Base-by-base conservation (phyloP, 331 rosid species). In the Saraca asoca region DNA sequence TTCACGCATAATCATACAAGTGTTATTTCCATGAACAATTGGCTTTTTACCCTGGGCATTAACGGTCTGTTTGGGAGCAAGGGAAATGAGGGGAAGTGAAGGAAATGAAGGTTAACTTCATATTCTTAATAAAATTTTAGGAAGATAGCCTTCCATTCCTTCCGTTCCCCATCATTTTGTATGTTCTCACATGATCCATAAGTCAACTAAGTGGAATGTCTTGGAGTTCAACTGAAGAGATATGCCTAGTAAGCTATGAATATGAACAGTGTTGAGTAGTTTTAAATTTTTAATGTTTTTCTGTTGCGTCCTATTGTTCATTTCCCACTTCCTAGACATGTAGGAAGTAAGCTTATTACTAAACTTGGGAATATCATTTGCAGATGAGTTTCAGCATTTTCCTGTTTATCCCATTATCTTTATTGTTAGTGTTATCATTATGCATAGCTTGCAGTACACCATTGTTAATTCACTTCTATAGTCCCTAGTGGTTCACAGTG, bases 221-320 rank as follows among this genome's bases (percentile, higher is more conserved):
- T 12, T 46, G 37, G 38, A 31, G 6, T 49, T 65, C 31, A 58
- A 6, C 34, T 59, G 51, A 58, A 16, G 63, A 38, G 11, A 50
- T 41, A 49, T 63, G 34, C 8, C 19, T 6, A 31, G 44, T 61
- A 62, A 48, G 53, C 44, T 63, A 15, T 42, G 46, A 62, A 52
- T 48, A 44, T 54, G 8, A 13, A 18, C 64, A 61, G 56, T 20
- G 8, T 45, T 13, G 45, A 46, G 49, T 44, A 39, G 31, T 43
- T 59, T 58, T 38, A 9, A 55, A 18, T 7, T 46, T 69, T 62
- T 55, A 64, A 24, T 39, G 14, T 63, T 39, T 5, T 29, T 57
- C 19, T 64, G 24, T 31, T 56, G 39, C 48, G 29, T 77, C 65
- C 58, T 76, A 56, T 70, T n/a, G n/a, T n/a, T n/a, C 24, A 50